phyloP scores from a whole-genome alignment of 495 filamentous ascomycete genomes.

The Astrothelium macrocarpum region DNA sequence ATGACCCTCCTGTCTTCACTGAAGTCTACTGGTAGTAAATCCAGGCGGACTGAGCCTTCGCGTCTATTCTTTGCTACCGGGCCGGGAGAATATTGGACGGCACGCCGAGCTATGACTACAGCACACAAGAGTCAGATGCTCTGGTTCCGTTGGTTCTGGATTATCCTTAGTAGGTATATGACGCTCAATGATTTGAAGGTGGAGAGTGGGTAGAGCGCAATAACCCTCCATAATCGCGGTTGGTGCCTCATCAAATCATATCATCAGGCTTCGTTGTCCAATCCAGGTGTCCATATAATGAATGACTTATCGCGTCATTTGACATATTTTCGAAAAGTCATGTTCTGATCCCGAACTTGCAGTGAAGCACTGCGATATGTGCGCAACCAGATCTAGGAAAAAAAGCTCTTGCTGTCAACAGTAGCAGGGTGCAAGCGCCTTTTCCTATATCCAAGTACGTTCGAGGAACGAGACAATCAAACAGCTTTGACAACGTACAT shows the following conservation, averaged over 20 bases:
- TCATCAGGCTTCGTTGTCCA: too few relatives aligned
- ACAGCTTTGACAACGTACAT: background rate
- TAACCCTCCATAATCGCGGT: background rate
- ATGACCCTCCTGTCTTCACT: conserved; percentile 44
- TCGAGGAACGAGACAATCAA: too few relatives aligned
- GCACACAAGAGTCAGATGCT: conserved; percentile 94
- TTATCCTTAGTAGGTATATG: conserved; percentile 86
- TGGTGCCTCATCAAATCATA: background rate
- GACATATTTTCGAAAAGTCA: too few relatives aligned
- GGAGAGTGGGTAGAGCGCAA: conserved; percentile 9
- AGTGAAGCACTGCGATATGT: too few relatives aligned
- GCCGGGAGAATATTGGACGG: conserved; percentile 49
- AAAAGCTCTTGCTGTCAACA: too few relatives aligned
- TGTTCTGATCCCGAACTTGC: too few relatives aligned
- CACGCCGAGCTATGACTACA: conserved; percentile 74
- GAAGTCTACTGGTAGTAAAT: conserved; percentile 27
- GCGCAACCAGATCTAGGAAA: too few relatives aligned
- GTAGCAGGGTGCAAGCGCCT: too few relatives aligned
- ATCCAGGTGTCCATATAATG: too few relatives aligned
- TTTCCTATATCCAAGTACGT: too few relatives aligned
- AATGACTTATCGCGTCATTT: too few relatives aligned
- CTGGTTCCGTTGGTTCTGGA: conserved; percentile 98
- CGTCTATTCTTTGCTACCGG: conserved; percentile 62
- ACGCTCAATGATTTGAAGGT: conserved; percentile 76
- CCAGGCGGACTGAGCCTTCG: conserved; percentile 36